Evolutionary conservation across 805 yeast species (phyloP), one percentile per base, ranked within the genome.

Genomic region (Cyberlindnera americana): DNA sequence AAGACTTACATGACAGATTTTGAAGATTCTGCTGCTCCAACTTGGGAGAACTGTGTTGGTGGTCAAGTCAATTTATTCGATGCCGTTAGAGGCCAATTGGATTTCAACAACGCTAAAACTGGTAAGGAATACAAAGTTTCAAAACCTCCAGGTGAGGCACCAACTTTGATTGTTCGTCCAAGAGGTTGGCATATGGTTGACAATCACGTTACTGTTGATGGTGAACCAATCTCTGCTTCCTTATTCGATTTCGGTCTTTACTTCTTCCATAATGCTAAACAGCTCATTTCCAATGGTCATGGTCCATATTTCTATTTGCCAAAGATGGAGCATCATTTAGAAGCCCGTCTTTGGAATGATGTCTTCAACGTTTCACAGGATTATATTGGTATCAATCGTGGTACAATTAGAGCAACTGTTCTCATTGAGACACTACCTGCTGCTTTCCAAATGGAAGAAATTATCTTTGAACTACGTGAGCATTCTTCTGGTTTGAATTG

Each of bases 181-280:
- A 75, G 95, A 69, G 93, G 95, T 36, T 83, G 91, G 90, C 95
- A 84, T 61, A 72, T 84, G 75, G 78, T 69, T 25, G 95, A 84
- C 59, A 72, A 74, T 60, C 95, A 84, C 57, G 69, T 84, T 34
- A 55, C 70, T 36, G 76, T 83, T 43, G 90, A 82, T 57, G 84
- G 81, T 43, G 86, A 81, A 62, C 88, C 90, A 37, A 78, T 84
- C 33, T 71, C 82, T 43, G 93, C 87, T 21, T 85, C 89, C 25
- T 70, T 84, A 44, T 73, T 84, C 60, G 95, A 84, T 66, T 84
- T 84, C 59, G 91, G 88, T 44, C 64, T 84, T 36, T 84, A 77
- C 62, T 84, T 84, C 62, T 84, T 57, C 70, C 85, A 84, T 64
- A 84, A 82, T 58, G 91, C 90, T 29, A 65, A 67, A 37, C 76